Conservation (phyloP, 2,329 filamentous ascomycete genomes). For the Aspergillus costaricaensis region DNA sequence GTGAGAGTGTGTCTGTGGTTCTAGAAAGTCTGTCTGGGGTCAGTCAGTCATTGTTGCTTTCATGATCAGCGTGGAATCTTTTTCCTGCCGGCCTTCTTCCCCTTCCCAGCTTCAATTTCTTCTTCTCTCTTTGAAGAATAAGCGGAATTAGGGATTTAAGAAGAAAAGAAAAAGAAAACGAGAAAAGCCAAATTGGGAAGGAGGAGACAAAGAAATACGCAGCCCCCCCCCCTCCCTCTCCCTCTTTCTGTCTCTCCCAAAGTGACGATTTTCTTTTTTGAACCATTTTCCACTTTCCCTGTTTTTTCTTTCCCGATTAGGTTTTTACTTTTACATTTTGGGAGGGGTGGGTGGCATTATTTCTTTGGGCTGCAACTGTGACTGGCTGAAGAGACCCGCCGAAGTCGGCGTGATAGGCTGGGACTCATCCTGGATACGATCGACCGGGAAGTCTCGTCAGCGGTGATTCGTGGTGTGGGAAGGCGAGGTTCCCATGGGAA, state of each 20-base stretch:
- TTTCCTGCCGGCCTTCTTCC: not conserved
- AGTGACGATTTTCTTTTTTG: not conserved
- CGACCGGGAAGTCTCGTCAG: constrained; percentile 15
- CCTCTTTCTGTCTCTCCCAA: not conserved
- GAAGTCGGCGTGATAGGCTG: constrained; percentile 15
- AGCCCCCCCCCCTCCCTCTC: not conserved
- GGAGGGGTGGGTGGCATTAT: not conserved
- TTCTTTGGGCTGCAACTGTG: constrained; percentile 1
- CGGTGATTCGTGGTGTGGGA: constrained; percentile 10
- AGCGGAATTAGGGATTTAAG: not conserved
- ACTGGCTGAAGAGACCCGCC: constrained; percentile 5
- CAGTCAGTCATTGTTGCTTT: not conserved
- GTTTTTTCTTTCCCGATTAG: not conserved
- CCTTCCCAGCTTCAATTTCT: not conserved
- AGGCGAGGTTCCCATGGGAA: constrained; percentile 8
- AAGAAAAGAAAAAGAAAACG: not conserved
- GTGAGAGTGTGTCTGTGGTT: not conserved
- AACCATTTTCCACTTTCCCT: not conserved
- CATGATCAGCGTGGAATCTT: not conserved
- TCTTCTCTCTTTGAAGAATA: not conserved
- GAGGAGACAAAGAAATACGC: not conserved
- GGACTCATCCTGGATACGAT: constrained; percentile 13
- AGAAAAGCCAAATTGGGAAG: not conserved
- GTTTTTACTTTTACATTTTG: not conserved
- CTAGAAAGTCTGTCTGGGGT: not conserved